Base-by-base conservation (phyloP, 805 yeast genomes). In the Scheffersomyces stipitis region DNA sequence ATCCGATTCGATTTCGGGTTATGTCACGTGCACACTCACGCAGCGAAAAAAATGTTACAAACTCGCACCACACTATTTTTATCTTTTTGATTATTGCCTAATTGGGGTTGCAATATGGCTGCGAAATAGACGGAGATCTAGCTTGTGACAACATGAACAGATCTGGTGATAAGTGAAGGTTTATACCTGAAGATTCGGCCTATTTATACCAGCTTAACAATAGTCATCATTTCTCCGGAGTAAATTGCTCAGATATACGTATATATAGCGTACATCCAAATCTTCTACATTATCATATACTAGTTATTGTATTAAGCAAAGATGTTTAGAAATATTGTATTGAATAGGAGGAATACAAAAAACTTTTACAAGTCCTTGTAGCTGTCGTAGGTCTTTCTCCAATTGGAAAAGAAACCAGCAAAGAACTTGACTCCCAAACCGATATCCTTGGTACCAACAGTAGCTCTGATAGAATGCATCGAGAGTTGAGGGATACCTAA, bases 381-480 rank as follows among this genome's bases (percentile, higher is more conserved):
- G 17, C 62, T 49, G 41, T 77, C 76, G 59, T 76, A 74, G 28
- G 78, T 78, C 7, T 59, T 60, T 57, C 81, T 75, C 91, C 93
- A 86, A 46, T 75, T 66, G 32, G 73, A 57, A 60, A 76, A 83
- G 63, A 84, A 86, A 1, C 84, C 84, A 40, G 67, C 70, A 69
- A 85, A 86, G 61, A 81, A 83, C 55, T 81, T 78, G 34, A 79
- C 74, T 29, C 85, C 95, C 36, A 84, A 68, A 32, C 86, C 88
- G 41, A 85, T 73, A 54, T 87, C 96, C 55, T 80, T 75, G 15
- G 86, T 72, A 28, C 96, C 95, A 20, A 82, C 74, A 10, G 89
- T 75, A 18, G 93, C 95, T 51, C 95, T 75, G 48, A 86, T 83
- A 28, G 88, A 81, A 62, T 86, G 96, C 96, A 86, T 86, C 2